Evolutionary conservation across 2,329 filamentous ascomycete genomes (phyloP), one percentile per base, ranked within the genome.

Genomic region (Aspergillus awamori): DNA sequence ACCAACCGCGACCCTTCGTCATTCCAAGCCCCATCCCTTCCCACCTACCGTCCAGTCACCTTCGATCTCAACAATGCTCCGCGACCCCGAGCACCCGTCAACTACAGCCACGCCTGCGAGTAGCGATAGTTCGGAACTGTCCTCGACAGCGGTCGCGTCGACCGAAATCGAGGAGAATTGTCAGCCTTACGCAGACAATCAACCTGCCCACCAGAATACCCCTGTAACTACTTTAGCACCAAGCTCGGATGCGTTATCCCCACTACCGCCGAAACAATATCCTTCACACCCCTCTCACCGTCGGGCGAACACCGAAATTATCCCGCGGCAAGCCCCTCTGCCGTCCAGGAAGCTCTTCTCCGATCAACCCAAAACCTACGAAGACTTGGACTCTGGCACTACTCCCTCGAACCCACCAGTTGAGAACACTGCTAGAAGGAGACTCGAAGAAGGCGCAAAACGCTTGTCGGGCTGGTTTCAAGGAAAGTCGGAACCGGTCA

Each of bases 401-500:
- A 59, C 36, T 20, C 26, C 58, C 24, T 63, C 62, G 28, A 65
- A 39, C 39, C 52, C 57, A n/a, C 38, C 63, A 62, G 67, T 65
- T 15, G 71, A 71, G 36, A 74, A 67, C 30, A 64, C 66, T 30
- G 65, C 72, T 8, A 70, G 69, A 41, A 72, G 69, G 64, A 74
- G 70, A 56, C 51, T 76, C 6, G 74, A 71, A 65, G 69, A 70
- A 36, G 64, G 73, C 58, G 73, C 73, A 36, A 74, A 70, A 53
- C 64, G 72, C n/a, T 65, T 84, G 38, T 79, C 80, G 54, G 79
- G 79, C 64, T 84, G 82, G 81, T 85, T 85, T 70, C 81, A 80
- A 68, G 82, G 83, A 39, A 77, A 80, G 53, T 83, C 81, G 26
- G 79, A 81, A 39, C 78, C 81, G n/a, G 77, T 83, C 48, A 80